Conservation (phyloP, 768 basidiomycete species). For the Kwoniella bestiolae region DNA sequence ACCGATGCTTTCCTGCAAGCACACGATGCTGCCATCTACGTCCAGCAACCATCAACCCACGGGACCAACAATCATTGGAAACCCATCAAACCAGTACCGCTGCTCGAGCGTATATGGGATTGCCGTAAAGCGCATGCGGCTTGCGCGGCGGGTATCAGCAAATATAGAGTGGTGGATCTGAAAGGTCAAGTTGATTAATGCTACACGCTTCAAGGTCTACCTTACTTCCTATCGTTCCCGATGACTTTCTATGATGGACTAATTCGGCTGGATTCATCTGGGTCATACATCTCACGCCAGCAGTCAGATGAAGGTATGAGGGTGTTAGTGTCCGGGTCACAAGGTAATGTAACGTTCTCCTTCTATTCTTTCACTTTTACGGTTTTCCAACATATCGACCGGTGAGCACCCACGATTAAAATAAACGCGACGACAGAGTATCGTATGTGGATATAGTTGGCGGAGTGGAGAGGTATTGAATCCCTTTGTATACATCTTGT, state of each 20-base stretch:
- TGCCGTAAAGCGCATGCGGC: slow-evolving; percentile 53
- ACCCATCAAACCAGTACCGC: slow-evolving; percentile 60
- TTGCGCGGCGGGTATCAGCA: slow-evolving; percentile 69
- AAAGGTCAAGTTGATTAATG: slow-evolving; percentile 75
- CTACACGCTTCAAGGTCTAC: not conserved
- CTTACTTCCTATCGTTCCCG: not conserved
- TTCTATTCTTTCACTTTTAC: not conserved
- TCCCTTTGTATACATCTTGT: too few species aligned
- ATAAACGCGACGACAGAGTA: too few species aligned
- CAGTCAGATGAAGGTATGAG: too few species aligned
- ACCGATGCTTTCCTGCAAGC: slow-evolving; percentile 71
- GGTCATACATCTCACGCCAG: too few species aligned
- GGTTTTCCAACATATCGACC: not conserved
- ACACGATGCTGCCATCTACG: slow-evolving; percentile 69
- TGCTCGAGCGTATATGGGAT: slow-evolving; percentile 54
- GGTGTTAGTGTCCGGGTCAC: not conserved
- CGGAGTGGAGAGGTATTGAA: too few species aligned
- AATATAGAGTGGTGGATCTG: slow-evolving; percentile 84
- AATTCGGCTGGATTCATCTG: not conserved
- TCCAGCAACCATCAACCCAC: slow-evolving; percentile 40
- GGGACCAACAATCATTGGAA: slow-evolving; percentile 40
- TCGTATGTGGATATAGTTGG: too few species aligned
- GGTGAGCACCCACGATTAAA: not conserved
- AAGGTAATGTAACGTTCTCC: not conserved
- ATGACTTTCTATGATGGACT: not conserved